phyloP scores from a whole-genome alignment of 2,329 filamentous ascomycete genomes.

The Beauveria caledonica region DNA sequence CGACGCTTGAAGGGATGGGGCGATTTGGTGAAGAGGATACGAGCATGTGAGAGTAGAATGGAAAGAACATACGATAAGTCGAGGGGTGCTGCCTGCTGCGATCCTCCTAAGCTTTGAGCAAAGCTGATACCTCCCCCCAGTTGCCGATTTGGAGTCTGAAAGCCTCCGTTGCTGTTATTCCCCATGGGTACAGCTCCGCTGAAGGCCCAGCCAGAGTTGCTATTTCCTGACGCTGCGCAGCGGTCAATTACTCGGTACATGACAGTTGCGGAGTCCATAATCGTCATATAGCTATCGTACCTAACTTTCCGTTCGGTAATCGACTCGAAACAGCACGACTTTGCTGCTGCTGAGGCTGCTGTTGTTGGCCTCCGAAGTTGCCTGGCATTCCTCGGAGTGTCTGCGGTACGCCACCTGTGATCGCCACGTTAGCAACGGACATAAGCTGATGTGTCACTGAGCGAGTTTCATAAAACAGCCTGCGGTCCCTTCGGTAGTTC shows the following conservation, averaged over 20 bases:
- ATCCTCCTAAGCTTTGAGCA: constrained; percentile 56
- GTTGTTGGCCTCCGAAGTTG: constrained; percentile 50
- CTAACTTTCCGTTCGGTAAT: constrained; percentile 58
- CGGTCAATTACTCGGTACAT: constrained; percentile 11
- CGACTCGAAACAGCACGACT: constrained; percentile 48
- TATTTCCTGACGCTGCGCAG: constrained; percentile 33
- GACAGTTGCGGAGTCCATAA: background rate
- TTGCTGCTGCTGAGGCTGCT: constrained; percentile 27
- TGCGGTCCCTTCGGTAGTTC: background rate
- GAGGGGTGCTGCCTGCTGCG: constrained; percentile 52
- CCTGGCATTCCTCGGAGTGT: constrained; percentile 53
- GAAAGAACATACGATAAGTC: constrained; percentile 54
- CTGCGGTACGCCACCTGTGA: constrained; percentile 51
- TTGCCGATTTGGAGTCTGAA: constrained; percentile 46
- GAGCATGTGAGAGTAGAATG: background rate
- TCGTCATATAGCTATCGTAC: constrained; percentile 31
- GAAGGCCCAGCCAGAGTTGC: constrained; percentile 53
- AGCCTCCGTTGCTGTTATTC: constrained; percentile 29
- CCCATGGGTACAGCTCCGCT: constrained; percentile 55
- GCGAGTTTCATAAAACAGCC: background rate
- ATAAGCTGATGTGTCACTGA: no score
- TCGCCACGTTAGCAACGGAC: constrained; percentile 12
- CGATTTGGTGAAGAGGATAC: background rate
- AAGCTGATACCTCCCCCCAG: constrained; percentile 55
- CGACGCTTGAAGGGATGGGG: background rate